Evolutionary conservation across 2,329 filamentous ascomycete genomes (phyloP), one percentile per base, ranked within the genome.

Genomic region (Curvularia eragrostidis): DNA sequence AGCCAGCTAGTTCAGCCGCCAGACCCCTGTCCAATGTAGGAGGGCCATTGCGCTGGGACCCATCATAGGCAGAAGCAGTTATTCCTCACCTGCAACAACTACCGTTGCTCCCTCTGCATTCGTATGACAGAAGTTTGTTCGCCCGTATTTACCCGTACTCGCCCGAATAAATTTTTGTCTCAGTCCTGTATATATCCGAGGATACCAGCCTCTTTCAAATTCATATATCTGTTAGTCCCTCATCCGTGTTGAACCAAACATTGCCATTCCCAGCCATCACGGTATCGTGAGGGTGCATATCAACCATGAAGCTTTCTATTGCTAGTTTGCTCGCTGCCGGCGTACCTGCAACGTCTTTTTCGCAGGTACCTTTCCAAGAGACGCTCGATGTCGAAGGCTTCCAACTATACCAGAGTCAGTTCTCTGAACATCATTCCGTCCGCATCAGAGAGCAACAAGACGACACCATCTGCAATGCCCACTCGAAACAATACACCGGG

Each of bases 361-460:
- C 70, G 2, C 73, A 75, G 52, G 52, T 70, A 5, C 71, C 71
- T 6, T 69, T 74, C 38, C 70, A 73, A 41, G 66, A 71, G 39
- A 67, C 59, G 8, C 67, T 65, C 15, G 63, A 72, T 61, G 64
- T 61, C 18, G 64, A 70, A 51, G 68, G 63, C 10, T 75, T 74
- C 56, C 66, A 73, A 52, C 56, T 65, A n/a, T 72, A 70, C 44
- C 68, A 73, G 43, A 73, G 70, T 43, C 64, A 69, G 54, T 70
- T 67, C 52, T 74, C 72, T 1, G 65, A 67, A 52, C 57, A 75
- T 28, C 72, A 75, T 48, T 73, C 71, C 7, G 69, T 76, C 32
- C 71, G 73, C 24, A 75, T 75, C 52, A 72, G 70, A 53, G 59
- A 73, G 41, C 70, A 75, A 52, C 70, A 76, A 48, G 70, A 74